A percentile compares a stretch with the other conserved stretches of the same genome.
These are phyloP conservation scores for Aurantiochytrium sp. DNA, from an alignment of 108 stramenopile species.

Conservation along the genomic window DNA sequence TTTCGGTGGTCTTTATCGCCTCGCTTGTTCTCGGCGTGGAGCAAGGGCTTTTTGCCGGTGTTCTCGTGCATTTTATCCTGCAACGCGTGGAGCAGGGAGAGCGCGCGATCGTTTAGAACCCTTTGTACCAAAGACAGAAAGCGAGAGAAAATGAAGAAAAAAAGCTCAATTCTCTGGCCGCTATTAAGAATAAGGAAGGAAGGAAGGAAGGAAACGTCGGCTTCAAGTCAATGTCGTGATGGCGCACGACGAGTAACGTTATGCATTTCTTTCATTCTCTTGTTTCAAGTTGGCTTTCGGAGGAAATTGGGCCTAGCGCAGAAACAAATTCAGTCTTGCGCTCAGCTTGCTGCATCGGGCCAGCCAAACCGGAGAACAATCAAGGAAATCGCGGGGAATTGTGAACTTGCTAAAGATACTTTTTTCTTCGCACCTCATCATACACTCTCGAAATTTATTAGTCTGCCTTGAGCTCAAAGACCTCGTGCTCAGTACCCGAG, in stretches of 20 bases:
- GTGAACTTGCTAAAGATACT: too few relatives aligned
- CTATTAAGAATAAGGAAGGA: too few relatives aligned
- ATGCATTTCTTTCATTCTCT: background rate
- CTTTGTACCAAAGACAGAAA: background rate
- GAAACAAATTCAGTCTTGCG: too few relatives aligned
- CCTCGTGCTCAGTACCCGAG: conserved; percentile 64
- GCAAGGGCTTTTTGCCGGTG: background rate
- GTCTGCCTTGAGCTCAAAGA: conserved; percentile 82
- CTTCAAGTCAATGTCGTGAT: too few relatives aligned
- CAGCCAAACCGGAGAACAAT: too few relatives aligned
- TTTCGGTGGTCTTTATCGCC: background rate
- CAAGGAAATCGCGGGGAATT: too few relatives aligned
- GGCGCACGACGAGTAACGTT: background rate
- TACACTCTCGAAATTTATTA: conserved; percentile 30
- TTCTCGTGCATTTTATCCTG: background rate
- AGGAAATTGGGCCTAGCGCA: too few relatives aligned
- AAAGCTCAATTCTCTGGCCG: too few relatives aligned
- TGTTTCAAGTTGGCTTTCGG: background rate
- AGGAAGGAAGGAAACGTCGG: too few relatives aligned
- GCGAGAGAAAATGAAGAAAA: too few relatives aligned
- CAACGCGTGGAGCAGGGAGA: background rate
- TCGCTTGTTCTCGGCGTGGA: background rate
- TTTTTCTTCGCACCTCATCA: too few relatives aligned
- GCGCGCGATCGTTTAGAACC: background rate
- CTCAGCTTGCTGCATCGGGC: too few relatives aligned